These are phyloP conservation scores for Vaccinium corymbosum DNA, from an alignment of 148 eudicot genomes.

Conservation along the genomic window DNA sequence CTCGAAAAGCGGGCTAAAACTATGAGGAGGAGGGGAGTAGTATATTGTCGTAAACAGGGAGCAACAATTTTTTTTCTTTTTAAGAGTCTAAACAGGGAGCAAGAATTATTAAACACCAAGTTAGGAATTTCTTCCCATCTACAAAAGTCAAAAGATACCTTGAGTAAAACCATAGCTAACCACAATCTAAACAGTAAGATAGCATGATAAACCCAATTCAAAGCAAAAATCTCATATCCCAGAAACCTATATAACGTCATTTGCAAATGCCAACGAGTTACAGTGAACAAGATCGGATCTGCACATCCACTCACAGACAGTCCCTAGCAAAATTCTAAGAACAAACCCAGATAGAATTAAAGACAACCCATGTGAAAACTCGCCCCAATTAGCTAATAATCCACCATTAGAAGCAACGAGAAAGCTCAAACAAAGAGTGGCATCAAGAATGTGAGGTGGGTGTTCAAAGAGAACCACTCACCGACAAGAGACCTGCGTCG, in stretches of 20 bases:
- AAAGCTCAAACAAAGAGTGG: background rate
- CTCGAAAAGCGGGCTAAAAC: too few relatives aligned
- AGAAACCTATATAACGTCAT: slow-evolving; percentile 11
- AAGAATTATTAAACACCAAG: background rate
- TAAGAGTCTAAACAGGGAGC: too few relatives aligned
- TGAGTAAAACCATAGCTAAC: slow-evolving; percentile 6
- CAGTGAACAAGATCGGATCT: background rate
- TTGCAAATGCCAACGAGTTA: background rate
- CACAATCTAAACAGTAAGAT: background rate
- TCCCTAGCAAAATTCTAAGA: background rate
- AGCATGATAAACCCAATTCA: slow-evolving; percentile 1
- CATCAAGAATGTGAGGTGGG: background rate
- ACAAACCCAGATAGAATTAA: slow-evolving; percentile 15
- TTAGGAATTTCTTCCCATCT: slow-evolving; percentile 4
- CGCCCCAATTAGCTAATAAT: slow-evolving; percentile 9
- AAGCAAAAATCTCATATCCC: background rate
- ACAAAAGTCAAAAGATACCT: background rate
- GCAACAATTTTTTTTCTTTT: too few relatives aligned
- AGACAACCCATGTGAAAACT: slow-evolving; percentile 22
- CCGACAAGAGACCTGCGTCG: background rate
- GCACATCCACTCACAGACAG: background rate
- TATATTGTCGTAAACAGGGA: too few relatives aligned
- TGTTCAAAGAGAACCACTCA: background rate
- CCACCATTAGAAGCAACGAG: background rate
- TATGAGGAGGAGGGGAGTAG: too few relatives aligned